Conservation (phyloP, 768 basidiomycete species). For the Solioccasus polychromus region DNA sequence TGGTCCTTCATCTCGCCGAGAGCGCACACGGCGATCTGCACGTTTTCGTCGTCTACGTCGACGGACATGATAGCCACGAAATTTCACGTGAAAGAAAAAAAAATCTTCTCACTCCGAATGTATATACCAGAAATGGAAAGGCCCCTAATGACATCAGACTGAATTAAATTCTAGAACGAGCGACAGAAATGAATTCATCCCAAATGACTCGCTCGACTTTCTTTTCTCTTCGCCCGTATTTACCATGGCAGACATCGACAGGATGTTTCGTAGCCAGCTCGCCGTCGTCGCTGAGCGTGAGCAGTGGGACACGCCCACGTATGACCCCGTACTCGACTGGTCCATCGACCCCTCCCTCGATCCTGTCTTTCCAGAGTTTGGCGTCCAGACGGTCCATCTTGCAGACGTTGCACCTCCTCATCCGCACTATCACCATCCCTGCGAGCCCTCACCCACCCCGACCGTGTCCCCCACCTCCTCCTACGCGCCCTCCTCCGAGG, state of each 20-base stretch:
- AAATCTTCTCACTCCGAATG: not conserved
- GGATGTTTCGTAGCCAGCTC: slow-evolving; percentile 22
- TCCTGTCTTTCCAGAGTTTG: too few relatives aligned
- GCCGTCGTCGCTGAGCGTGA: slow-evolving; percentile 12
- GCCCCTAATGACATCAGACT: slow-evolving; percentile 6
- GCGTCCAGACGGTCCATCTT: slow-evolving; percentile 21
- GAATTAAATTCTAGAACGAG: too few relatives aligned
- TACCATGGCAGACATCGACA: slow-evolving; percentile 24
- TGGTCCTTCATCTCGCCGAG: slow-evolving; percentile 79
- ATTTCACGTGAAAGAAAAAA: slow-evolving; percentile 28
- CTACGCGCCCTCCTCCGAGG: slow-evolving; percentile 8
- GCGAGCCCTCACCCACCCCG: slow-evolving; percentile 3
- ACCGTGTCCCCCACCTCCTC: too few relatives aligned
- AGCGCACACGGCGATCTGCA: slow-evolving; percentile 74
- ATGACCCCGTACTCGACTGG: not conserved
- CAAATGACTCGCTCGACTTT: too few relatives aligned
- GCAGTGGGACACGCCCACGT: too few relatives aligned
- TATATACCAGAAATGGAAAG: slow-evolving; percentile 8
- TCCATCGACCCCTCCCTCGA: slow-evolving; percentile 1
- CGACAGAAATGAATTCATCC: too few relatives aligned
- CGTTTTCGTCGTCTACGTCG: slow-evolving; percentile 68
- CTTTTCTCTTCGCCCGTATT: not conserved
- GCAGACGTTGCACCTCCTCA: slow-evolving; percentile 15
- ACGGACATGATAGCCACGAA: slow-evolving; percentile 21
- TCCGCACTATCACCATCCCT: not conserved